Evolutionary conservation across 2,329 filamentous ascomycete genomes (phyloP).

Genomic region (Scedosporium dehoogii): DNA sequence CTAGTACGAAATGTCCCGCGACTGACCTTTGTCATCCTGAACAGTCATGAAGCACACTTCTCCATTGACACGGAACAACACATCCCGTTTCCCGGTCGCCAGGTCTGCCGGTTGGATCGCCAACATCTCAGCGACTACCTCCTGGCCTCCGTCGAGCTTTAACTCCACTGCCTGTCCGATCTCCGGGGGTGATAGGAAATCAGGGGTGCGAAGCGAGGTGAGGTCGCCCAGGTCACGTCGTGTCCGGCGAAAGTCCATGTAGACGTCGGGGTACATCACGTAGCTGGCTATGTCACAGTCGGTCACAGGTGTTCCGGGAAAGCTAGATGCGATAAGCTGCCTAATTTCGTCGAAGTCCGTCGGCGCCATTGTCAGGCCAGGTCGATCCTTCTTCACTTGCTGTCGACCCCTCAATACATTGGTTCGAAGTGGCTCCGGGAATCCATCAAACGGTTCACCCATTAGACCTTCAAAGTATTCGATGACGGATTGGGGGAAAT

Average conservation of each 20-base stretch:
- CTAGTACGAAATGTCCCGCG: conserved; percentile 61
- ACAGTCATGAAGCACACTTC: conserved; percentile 92
- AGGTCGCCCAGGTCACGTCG: conserved; percentile 83
- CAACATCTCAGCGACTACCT: conserved; percentile 91
- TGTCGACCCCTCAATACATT: conserved; percentile 80
- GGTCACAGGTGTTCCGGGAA: conserved; percentile 72
- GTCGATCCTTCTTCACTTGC: conserved; percentile 86
- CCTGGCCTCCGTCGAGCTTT: conserved; percentile 97
- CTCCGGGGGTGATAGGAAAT: conserved; percentile 84
- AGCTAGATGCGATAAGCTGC: conserved; percentile 49
- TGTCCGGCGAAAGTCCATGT: conserved; percentile 95
- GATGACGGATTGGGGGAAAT: conserved; percentile 94
- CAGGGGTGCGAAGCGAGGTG: conserved; percentile 90
- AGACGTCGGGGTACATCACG: conserved; percentile 99
- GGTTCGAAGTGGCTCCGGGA: conserved; percentile 88
- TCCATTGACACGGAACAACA: conserved; percentile 99
- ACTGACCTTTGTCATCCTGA: conserved; percentile 87
- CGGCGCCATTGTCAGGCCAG: conserved; percentile 82
- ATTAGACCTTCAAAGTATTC: conserved; percentile 98
- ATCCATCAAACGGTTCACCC: conserved; percentile 96
- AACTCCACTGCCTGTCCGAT: conserved; percentile 98
- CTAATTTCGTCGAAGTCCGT: conserved; percentile 79
- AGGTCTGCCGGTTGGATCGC: conserved; percentile 90
- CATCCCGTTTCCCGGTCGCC: conserved; percentile 92
- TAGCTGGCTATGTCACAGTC: conserved; percentile 90